Evolutionary conservation across 2,329 filamentous ascomycete genomes (phyloP).

Genomic region (Colletotrichum salicis): DNA sequence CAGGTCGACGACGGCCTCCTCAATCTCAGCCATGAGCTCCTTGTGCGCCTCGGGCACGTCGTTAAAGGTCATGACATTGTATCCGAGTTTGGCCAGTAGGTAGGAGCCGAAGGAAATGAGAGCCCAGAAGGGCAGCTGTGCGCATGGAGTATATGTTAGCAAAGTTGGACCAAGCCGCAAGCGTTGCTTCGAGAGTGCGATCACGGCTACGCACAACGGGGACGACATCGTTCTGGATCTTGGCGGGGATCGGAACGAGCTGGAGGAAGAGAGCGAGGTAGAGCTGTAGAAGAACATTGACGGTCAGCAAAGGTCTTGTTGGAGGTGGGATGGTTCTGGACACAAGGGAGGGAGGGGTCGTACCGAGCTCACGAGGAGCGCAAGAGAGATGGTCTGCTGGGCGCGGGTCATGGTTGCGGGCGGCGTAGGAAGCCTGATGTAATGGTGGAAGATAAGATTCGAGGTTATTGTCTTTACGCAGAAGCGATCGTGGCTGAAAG

Average conservation of each 20-base stretch:
- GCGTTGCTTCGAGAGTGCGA: background rate
- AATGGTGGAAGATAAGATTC: background rate
- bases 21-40: conserved; percentile 88
- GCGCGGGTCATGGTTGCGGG: conserved; percentile 85
- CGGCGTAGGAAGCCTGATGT: background rate
- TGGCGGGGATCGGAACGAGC: conserved; percentile 80
- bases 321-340: background rate
- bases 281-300: conserved; percentile 65
- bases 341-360: conserved; percentile 41
- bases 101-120: conserved; percentile 92
- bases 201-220: conserved; percentile 76
- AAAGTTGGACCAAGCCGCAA: background rate
- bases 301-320: conserved; percentile 34
- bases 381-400: conserved; percentile 89
- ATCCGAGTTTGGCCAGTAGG: conserved; percentile 90
- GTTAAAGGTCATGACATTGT: conserved; percentile 95
- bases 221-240: conserved; percentile 85
- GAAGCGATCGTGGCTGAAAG: conserved; percentile 4
- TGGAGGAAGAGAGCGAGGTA: conserved; percentile 89
- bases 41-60: conserved; percentile 91
- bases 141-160: conserved; percentile 10
- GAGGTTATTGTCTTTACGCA: no score
- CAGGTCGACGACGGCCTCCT: conserved; percentile 79
- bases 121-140: conserved; percentile 91
- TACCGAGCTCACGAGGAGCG: conserved; percentile 89